Conservation (phyloP, 257 asterid species). For the Nicotiana otophora region DNA sequence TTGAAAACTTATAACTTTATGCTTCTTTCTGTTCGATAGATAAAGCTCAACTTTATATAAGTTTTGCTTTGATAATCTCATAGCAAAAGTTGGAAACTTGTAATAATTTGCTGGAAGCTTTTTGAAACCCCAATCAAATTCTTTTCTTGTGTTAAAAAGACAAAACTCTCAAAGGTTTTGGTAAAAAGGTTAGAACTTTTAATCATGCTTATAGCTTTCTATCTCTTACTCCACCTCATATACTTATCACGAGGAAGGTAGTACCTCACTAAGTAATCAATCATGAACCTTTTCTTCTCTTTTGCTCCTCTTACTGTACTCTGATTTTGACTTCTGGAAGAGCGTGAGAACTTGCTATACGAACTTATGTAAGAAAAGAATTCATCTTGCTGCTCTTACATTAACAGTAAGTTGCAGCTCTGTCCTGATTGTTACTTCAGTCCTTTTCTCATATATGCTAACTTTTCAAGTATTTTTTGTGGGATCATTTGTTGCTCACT, state of each 20-base stretch:
- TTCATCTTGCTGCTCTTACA: background rate
- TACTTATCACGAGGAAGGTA: background rate
- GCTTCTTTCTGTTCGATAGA: background rate
- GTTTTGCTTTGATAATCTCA: background rate
- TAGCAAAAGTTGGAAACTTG: background rate
- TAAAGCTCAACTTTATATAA: background rate
- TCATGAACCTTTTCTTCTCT: background rate
- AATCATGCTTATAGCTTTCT: background rate
- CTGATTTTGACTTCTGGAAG: background rate
- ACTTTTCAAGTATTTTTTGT: background rate
- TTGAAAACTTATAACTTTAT: too few relatives aligned
- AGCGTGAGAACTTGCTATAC: background rate
- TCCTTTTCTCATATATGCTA: constrained; percentile 4
- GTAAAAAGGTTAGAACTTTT: background rate
- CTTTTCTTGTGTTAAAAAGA: background rate
- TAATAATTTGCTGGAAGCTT: background rate
- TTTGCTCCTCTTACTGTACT: background rate
- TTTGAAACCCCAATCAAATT: background rate
- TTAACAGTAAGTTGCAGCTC: background rate
- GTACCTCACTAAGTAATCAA: background rate
- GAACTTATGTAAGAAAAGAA: background rate
- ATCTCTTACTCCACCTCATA: background rate
- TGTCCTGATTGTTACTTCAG: background rate
- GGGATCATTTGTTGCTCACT: background rate
- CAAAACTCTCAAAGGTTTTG: background rate